Base-by-base conservation (phyloP, 75 land plant genomes). In the Pinus tabuliformis region DNA sequence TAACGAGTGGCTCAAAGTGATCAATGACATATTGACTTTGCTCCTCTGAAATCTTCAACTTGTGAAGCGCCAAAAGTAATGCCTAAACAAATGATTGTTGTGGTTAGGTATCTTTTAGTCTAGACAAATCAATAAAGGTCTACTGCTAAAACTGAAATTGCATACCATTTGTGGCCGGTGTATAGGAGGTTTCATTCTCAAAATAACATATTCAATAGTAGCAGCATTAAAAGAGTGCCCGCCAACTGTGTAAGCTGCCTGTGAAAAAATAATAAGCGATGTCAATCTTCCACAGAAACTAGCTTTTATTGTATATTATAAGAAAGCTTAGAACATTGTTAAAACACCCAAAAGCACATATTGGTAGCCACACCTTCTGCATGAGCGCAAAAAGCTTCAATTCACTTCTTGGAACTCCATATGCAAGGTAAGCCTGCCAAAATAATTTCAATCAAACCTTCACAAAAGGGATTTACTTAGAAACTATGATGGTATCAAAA, bases 201-300 rank as follows among this genome's bases (percentile, higher is more conserved):
- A 73, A 56, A 94, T 80, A 13, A 65, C 82, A 82, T 90, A 89
- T 73, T 94, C 97, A 63, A 94, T 94, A 36, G 82, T 87, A 78
- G 85, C 87, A 60, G 97, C 97, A 81, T 86, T 95, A 82, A 89
- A 89, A 24, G 93, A 89, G 77, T 91, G 91, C 14, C 98, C 96
- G 22, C 98, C 98, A 72, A 93, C 93, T 54, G 89, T 93, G 76
- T 95, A 95, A 52, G 96, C 90, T 70, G 96, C 98, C 98, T 95
- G 87, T 64, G 75, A 56, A 39, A 72, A 22, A 72, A 73, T 14
- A 72, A 57, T 7, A 56, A 36, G 14, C 8, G 8, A 42, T 37
- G n/a, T 39, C 39, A 21, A 20, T 68, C 72, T 68, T 22, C 20
- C 3, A 68, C 9, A 9, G 20, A 68, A 42, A 18, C n/a, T 68